Evolutionary conservation across 1,284 basidiomycete genomes (phyloP), one percentile per base, ranked within the genome.

Genomic region (Apiotrichum porosum): DNA sequence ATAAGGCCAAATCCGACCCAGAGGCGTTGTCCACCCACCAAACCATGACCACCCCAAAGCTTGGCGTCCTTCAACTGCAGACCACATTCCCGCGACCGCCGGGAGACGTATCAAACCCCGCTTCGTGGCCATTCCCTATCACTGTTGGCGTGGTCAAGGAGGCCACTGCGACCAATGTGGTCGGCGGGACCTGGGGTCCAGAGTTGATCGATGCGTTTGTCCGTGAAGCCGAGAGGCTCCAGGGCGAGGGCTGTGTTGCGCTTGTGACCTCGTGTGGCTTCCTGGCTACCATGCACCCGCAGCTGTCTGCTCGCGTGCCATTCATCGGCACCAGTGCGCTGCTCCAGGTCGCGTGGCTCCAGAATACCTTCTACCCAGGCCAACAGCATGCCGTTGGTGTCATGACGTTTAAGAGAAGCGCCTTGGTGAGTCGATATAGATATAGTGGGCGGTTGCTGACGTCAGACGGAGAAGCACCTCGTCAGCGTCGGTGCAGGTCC

Each of bases 201-300:
- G 55, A 56, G 23, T 38, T 61, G 0, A 57, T 61, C 13, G 52
- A 59, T 44, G 60, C 57, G 13, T 61, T 61, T 30, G 59, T 59
- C 6, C 37, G 57, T 13, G 57, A 61, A 31, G 60, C 54, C 1
- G 26, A 59, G 41, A 26, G 59, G 46, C 45, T 57, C 3, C 44
- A 51, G 33, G 58, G 58, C 38, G 60, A 61, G 24, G 44, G 44
- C n/a, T 48, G 47, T 26, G 60, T 61, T 3, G 60, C 57, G 9
- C 57, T 59, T 31, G 57, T 61, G 14, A 61, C 59, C 10, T 46
- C 42, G 24, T 61, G 59, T 31, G 59, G 59, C 18, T 61, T 58
- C 34, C 60, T 64, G 17, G 62, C 62, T 9, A 62, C 60, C 31
- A 64, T 64, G 62, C 62, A 64, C 34, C 60, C 62, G 4, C 37